Base-by-base conservation (phyloP, 371 early-diverging fungal genomes). In the Mortierella sp. region DNA sequence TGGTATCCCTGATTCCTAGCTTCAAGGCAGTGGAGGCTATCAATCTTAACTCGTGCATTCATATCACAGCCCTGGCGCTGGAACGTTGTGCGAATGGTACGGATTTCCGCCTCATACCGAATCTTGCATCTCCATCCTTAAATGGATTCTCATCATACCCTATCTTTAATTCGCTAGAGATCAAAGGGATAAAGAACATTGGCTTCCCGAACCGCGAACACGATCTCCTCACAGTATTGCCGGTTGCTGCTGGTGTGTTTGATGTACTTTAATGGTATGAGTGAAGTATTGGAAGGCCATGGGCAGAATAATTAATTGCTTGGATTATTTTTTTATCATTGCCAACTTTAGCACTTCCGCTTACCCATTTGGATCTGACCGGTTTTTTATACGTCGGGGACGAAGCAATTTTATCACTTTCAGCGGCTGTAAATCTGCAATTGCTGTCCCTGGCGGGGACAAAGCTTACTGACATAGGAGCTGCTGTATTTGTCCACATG, bases 131-230 rank as follows among this genome's bases (percentile, higher is more conserved):
- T 49, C n/a, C 1, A 2, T 49, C 14, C 45, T 22, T 1, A 16
- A 40, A 52, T 37, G 4, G 6, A 26, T 11, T 28, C 52, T 49
- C 16, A 4, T 22, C 5, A 11, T 30, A 16, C 14, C 28, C 22
- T 39, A 4, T 26, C 37, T 68, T 54, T 39, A 4, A 26, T 45
- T 18, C 40, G 14, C 14, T 52, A 78, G 80, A 61, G 9, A 57
- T 75, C 26, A 28, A 5, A 0, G 4, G 37, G 8, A 60, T 81
- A 37, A 57, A 68, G 9, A 49, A 66, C 10, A 39, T 81, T 52
- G 47, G 54, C 37, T 81, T 81, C 16, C 83, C 83, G 0, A 75
- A 73, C 37, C 76, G 83, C 22, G 73, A 76, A 30, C 72, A 75
- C 20, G 51, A 69, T 16, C 62, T 81, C 5, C 47, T 62, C 2